Base-by-base conservation (phyloP, 2,329 filamentous ascomycete species). In the Beauveria varroae region DNA sequence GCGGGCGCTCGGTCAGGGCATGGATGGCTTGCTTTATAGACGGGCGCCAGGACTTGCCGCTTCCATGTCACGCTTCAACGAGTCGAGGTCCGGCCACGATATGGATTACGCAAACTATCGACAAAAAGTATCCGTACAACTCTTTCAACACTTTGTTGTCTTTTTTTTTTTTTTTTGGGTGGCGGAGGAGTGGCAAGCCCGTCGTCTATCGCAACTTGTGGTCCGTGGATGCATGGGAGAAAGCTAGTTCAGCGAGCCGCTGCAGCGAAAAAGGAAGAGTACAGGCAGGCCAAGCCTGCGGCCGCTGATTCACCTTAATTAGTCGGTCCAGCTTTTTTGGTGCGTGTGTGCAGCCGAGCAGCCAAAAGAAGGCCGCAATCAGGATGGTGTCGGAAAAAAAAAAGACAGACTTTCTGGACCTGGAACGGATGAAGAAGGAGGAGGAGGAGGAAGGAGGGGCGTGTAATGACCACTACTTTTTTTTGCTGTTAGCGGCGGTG, bases 71-170 rank as follows among this genome's bases (percentile, higher is more conserved):
- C 14, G 53, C 40, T 44, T 30, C 40, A 24, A 16, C 16, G 40
- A 9, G 8, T 8, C 34, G 5, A 37, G 5, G 34, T 18, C 28
- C 14, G n/a, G 26, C 53, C 18, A 22, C 20, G 43, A 30, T 34
- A 57, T 57, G 28, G 24, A 57, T 50, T 40, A 57, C 55, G 55
- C 34, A 37, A 37, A 37, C 43, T 49, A 57, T 49, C 43, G 24
- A 49, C 20, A 49, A 43, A 24, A 34, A 34, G 4, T 14, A 10
- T 34, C 30, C 12, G 30, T 34, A 34, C 30, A 12, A 34, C 12
- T 12, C 30, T 34, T 34, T 14, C 10, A 12, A 12, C 30, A 34
- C 30, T 28, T 26, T 5, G 24, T 5, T 26, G 24, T 24, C 2
- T 24, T 2, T 2, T 3, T 26, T 14, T 12, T 40, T 24, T 12